Conservation (phyloP, 345 rosid genomes). For the Eucalyptus fibrosa region DNA sequence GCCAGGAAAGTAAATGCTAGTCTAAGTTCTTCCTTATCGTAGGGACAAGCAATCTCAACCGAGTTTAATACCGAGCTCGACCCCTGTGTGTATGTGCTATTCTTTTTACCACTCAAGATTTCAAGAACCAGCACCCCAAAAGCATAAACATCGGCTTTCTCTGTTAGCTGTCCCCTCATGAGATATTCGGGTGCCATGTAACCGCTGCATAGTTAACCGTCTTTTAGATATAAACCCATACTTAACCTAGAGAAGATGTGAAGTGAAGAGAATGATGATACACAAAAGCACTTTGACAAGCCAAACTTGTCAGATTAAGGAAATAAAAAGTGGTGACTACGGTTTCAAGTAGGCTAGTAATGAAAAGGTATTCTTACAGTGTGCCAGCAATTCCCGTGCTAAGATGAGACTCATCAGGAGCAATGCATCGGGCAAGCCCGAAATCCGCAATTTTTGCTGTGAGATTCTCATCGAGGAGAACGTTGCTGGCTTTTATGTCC, state of each 20-base stretch:
- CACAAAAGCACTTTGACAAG: neutral
- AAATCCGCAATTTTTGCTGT: constrained; percentile 77
- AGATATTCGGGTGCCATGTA: constrained; percentile 88
- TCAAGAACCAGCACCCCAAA: constrained; percentile 73
- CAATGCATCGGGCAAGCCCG: constrained; percentile 51
- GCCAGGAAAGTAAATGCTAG: neutral
- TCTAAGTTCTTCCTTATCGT: neutral
- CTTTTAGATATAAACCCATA: neutral
- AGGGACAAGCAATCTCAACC: constrained; percentile 11
- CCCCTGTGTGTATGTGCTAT: constrained; percentile 37
- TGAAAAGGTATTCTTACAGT: constrained; percentile 24
- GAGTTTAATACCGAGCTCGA: constrained; percentile 32
- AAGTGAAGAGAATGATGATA: neutral
- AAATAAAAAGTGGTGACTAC: neutral
- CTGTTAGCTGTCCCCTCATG: constrained; percentile 48
- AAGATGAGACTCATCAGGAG: constrained; percentile 24
- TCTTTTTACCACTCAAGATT: constrained; percentile 45
- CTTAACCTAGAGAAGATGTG: neutral
- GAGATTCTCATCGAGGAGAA: constrained; percentile 50
- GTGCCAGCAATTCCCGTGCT: constrained; percentile 74
- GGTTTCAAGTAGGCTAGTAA: neutral
- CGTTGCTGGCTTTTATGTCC: constrained; percentile 74
- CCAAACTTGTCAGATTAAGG: neutral
- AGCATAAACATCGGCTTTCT: constrained; percentile 73
- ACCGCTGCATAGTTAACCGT: constrained; percentile 19